Evolutionary conservation across 1,284 basidiomycete species (phyloP).

Genomic region (Trichosporon coremiiforme): DNA sequence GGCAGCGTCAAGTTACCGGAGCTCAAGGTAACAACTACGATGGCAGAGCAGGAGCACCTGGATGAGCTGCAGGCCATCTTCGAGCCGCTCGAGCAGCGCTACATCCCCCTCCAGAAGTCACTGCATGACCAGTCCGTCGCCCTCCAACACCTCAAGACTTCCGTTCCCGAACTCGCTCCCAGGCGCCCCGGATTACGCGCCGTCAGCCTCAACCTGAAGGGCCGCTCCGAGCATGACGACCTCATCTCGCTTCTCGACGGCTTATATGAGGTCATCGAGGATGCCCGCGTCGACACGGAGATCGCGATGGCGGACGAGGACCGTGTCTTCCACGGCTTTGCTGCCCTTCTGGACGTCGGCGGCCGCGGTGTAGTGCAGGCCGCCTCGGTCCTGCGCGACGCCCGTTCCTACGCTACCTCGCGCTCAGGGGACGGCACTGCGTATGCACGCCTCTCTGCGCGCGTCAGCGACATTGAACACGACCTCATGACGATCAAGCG

Average conservation of each 20-base stretch:
- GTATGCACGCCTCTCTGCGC: constrained; percentile 62
- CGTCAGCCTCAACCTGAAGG: constrained; percentile 15
- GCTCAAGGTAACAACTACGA: constrained; percentile 10
- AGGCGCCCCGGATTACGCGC: constrained; percentile 14
- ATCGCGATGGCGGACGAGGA: constrained; percentile 78
- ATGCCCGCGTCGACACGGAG: constrained; percentile 81
- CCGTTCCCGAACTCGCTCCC: constrained; percentile 29
- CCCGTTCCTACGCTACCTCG: constrained; percentile 64
- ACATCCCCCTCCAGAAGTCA: constrained; percentile 45
- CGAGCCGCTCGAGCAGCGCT: constrained; percentile 40
- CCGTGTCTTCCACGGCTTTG: constrained; percentile 69
- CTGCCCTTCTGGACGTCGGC: constrained; percentile 67
- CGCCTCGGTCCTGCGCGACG: constrained; percentile 61
- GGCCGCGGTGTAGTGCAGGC: constrained; percentile 56
- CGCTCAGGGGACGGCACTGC: constrained; percentile 58
- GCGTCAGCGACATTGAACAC: constrained; percentile 72
- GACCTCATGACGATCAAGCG: constrained; percentile 65
- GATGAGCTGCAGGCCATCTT: constrained; percentile 40
- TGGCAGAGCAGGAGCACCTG: constrained; percentile 23
- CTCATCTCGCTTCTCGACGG: constrained; percentile 66
- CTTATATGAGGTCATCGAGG: constrained; percentile 76
- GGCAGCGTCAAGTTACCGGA: constrained; percentile 12
- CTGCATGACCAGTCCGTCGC: constrained; percentile 51
- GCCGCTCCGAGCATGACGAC: constrained; percentile 30
- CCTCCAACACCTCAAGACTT: constrained; percentile 40